These are phyloP conservation scores for Auricularia auricula-judae DNA, from an alignment of 768 basidiomycete species.

Conservation along the genomic window DNA sequence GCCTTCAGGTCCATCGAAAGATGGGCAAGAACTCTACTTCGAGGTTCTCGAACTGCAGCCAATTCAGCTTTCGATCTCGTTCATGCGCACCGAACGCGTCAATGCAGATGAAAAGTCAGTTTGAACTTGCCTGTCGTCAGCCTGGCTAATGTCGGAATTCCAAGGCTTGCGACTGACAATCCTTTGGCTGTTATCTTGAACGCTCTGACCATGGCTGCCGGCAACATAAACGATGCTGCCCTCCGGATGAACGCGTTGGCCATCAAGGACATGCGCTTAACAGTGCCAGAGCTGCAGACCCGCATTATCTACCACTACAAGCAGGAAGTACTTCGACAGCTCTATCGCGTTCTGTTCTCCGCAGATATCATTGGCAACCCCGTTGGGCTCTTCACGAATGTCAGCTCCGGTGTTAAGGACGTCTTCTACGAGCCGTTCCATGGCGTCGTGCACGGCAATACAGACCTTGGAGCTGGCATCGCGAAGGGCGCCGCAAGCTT, in stretches of 20 bases:
- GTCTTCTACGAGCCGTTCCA: conserved; percentile 99
- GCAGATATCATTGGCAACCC: conserved; percentile 96
- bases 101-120: conserved; percentile 88
- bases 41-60: conserved; percentile 93
- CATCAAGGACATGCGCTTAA: conserved; percentile 88
- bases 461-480: conserved; percentile 86
- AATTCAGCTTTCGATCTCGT: conserved; percentile 83
- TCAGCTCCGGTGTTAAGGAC: conserved; percentile 94
- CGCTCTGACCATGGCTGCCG: conserved; percentile 91
- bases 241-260: conserved; percentile 88
- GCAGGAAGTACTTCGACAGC: conserved; percentile 84
- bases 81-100: conserved; percentile 92
- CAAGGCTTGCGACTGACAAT: conserved; percentile 43
- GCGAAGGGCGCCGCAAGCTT: conserved; percentile 98
- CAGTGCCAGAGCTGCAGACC: conserved; percentile 69
- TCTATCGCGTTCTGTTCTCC: conserved; percentile 95
- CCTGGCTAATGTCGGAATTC: neutral
- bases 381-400: conserved; percentile 95
- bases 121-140: neutral
- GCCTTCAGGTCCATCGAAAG: conserved; percentile 46
- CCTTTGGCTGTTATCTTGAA: conserved; percentile 90
- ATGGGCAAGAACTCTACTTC: conserved; percentile 82
- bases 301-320: conserved; percentile 88
- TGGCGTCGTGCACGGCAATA: conserved; percentile 90
- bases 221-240: conserved; percentile 93